Conservation (phyloP, 208 protist genomes). For the Leishmania mexicana region DNA sequence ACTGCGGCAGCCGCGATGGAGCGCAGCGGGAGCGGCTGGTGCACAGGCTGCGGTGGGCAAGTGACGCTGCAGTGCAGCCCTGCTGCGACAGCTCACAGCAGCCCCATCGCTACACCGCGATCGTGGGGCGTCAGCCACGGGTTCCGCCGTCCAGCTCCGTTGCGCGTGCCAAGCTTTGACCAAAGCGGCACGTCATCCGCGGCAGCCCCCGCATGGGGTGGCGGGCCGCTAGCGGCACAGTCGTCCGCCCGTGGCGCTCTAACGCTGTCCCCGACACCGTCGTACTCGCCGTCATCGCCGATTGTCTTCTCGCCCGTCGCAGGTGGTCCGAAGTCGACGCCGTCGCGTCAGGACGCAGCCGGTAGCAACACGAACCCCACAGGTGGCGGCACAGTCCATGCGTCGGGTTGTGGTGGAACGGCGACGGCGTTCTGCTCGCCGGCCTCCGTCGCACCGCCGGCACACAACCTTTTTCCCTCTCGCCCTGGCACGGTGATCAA, state of each 20-base stretch:
- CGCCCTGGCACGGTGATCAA: background rate
- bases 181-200: background rate
- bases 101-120: constrained; percentile 21
- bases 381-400: background rate
- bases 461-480: constrained; percentile 8
- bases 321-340: constrained; percentile 8
- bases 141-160: constrained; percentile 10
- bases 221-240: background rate
- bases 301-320: constrained; percentile 22
- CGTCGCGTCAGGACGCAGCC: constrained; percentile 14
- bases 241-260: background rate
- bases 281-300: constrained; percentile 27
- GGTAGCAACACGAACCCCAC: background rate
- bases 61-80: constrained; percentile 23
- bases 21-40: constrained; percentile 1
- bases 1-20: constrained; percentile 11
- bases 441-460: background rate
- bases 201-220: background rate
- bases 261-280: constrained; percentile 10
- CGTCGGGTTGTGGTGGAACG: background rate
- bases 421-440: constrained; percentile 10
- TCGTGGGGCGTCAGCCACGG: constrained; percentile 7
- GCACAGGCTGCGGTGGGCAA: constrained; percentile 15
- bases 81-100: constrained; percentile 11
- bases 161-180: constrained; percentile 12